phyloP scores from a whole-genome alignment of 805 yeast genomes.

The Saccharomycopsis synnaedendra region DNA sequence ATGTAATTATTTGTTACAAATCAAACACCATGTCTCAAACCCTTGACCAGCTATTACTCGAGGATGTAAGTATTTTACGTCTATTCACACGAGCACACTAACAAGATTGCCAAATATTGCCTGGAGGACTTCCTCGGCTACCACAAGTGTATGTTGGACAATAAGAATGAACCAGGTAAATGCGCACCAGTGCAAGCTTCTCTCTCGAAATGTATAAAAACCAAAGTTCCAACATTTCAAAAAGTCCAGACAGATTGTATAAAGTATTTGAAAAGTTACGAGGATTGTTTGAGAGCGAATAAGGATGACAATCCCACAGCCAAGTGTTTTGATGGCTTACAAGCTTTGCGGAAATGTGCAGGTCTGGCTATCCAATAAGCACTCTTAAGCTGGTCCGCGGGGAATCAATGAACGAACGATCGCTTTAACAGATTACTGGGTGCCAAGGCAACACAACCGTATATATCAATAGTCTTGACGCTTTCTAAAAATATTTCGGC shows the following conservation, averaged over 20 bases:
- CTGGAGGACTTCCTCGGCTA: conserved; percentile 63
- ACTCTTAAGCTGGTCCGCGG: too few species aligned
- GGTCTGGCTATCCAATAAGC: conserved; percentile 21
- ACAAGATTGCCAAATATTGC: conserved; percentile 57
- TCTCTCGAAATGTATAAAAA: conserved; percentile 52
- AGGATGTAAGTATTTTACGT: conserved; percentile 37
- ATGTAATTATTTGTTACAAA: neutral
- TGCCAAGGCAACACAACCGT: too few species aligned
- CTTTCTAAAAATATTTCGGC: too few species aligned
- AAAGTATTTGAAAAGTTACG: conserved; percentile 47
- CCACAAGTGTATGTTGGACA: conserved; percentile 59
- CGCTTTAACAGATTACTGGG: too few species aligned
- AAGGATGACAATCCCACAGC: conserved; percentile 27
- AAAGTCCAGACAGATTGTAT: conserved; percentile 55
- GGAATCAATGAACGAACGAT: too few species aligned
- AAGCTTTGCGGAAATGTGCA: conserved; percentile 56
- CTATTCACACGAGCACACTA: neutral
- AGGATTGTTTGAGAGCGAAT: conserved; percentile 45
- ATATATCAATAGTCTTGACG: too few species aligned
- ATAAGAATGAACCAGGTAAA: conserved; percentile 27
- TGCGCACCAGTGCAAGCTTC: conserved; percentile 47
- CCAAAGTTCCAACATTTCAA: conserved; percentile 59
- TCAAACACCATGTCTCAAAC: conserved; percentile 29
- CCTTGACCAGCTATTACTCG: conserved; percentile 64
- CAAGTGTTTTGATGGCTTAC: conserved; percentile 43